A percentile compares a stretch with the other conserved stretches of the same genome.
These are phyloP conservation scores for Dioscorea zingiberensis DNA, from an alignment of 106 monocot species.

Conservation along the genomic window DNA sequence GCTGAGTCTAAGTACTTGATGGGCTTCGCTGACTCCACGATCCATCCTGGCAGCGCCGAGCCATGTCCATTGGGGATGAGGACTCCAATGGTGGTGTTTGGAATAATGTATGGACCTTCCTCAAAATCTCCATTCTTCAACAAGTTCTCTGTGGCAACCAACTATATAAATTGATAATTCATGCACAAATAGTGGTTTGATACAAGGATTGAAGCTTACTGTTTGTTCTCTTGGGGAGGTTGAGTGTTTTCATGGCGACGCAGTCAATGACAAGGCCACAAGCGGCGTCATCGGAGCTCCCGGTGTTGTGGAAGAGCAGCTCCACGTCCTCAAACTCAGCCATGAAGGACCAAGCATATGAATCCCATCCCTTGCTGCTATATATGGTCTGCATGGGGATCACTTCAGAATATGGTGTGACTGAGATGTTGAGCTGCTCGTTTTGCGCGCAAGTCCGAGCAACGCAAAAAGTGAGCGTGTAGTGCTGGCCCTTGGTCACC, in stretches of 20 bases:
- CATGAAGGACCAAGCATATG: slow-evolving; percentile 56
- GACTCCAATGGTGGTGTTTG: slow-evolving; percentile 5
- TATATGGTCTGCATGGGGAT: slow-evolving; percentile 65
- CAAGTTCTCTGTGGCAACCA: slow-evolving; percentile 2
- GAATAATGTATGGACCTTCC: slow-evolving; percentile 8
- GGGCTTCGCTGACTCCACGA: slow-evolving; percentile 4
- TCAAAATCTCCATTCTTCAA: slow-evolving; percentile 15
- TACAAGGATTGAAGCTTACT: slow-evolving; percentile 8
- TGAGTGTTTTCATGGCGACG: slow-evolving; percentile 37
- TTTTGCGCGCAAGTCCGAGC: slow-evolving; percentile 64
- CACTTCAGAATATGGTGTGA: slow-evolving; percentile 25
- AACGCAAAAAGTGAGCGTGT: slow-evolving; percentile 34
- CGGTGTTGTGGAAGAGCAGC: slow-evolving; percentile 47
- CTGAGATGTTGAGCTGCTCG: slow-evolving; percentile 54
- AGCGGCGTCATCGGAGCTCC: slow-evolving; percentile 43
- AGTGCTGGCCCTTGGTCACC: slow-evolving; percentile 15
- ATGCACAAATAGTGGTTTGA: too few relatives aligned
- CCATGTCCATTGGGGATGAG: slow-evolving; percentile 4
- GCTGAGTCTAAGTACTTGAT: slow-evolving; percentile 8
- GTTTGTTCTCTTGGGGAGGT: slow-evolving; percentile 34
- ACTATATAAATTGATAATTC: neutral
- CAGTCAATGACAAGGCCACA: slow-evolving; percentile 67
- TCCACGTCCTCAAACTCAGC: slow-evolving; percentile 20
- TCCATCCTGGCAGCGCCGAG: slow-evolving; percentile 4
- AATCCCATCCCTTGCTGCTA: slow-evolving; percentile 59